Conservation (phyloP, 2,329 filamentous ascomycete species). For the Aaosphaeria pasadenensis region DNA sequence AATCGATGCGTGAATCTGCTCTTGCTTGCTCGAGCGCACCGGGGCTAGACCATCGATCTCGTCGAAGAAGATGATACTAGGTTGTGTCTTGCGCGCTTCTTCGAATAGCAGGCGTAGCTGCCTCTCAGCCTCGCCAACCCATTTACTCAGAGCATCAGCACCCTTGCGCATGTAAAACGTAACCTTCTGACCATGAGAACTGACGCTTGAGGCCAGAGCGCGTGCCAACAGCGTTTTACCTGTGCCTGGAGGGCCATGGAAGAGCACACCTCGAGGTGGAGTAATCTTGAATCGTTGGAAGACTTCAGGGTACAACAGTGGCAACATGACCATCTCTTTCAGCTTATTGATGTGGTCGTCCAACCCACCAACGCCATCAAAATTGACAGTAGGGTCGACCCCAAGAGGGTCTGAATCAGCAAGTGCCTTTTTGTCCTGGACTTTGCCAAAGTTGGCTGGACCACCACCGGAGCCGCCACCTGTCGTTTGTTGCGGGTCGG, state of each 20-base stretch:
- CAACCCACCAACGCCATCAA: constrained; percentile 89
- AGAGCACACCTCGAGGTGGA: constrained; percentile 89
- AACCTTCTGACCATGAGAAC: constrained; percentile 85
- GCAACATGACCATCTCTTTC: constrained; percentile 97
- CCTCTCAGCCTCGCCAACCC: constrained; percentile 97
- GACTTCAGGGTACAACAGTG: constrained; percentile 89
- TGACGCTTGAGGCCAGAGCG: constrained; percentile 86
- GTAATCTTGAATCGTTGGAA: constrained; percentile 91
- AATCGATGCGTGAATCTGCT: constrained; percentile 97
- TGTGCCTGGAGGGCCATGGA: constrained; percentile 94
- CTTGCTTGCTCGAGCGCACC: constrained; percentile 94
- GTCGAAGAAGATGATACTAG: constrained; percentile 99
- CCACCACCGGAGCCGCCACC: constrained; percentile 51
- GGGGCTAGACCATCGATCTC: constrained; percentile 97
- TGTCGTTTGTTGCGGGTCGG: constrained; percentile 52
- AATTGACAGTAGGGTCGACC: constrained; percentile 88
- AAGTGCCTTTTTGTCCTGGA: constrained; percentile 87
- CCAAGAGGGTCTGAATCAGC: constrained; percentile 94
- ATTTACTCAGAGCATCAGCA: constrained; percentile 95
- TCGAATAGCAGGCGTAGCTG: constrained; percentile 92
- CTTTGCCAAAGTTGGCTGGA: constrained; percentile 82
- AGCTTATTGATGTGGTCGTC: constrained; percentile 93
- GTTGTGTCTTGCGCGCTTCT: constrained; percentile 91
- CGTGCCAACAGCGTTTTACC: constrained; percentile 96
- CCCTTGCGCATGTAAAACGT: constrained; percentile 99